These are phyloP conservation scores for Leucocoprinus birnbaumii DNA, from an alignment of 768 basidiomycete species.

Conservation along the genomic window DNA sequence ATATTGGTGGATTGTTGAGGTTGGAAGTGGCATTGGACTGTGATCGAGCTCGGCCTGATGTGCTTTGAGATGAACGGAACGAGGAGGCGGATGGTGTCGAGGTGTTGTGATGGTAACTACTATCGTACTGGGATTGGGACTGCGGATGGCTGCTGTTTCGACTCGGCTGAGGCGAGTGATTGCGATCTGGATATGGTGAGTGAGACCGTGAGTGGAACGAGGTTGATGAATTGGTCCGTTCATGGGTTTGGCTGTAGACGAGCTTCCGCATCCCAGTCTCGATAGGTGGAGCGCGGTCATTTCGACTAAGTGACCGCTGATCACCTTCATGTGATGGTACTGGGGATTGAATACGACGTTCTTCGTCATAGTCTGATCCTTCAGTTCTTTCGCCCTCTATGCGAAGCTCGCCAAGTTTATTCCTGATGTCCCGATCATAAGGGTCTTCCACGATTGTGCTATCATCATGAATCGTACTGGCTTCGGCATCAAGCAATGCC, in stretches of 20 bases:
- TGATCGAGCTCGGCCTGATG: constrained; percentile 53
- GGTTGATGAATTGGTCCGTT: constrained; percentile 46
- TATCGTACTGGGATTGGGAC: constrained; percentile 26
- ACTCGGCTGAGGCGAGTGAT: constrained; percentile 26
- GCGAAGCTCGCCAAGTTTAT: constrained; percentile 46
- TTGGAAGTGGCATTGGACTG: constrained; percentile 51
- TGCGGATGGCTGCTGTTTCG: constrained; percentile 23
- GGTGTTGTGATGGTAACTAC: constrained; percentile 23
- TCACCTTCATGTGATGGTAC: constrained; percentile 33
- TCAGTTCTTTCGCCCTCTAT: constrained; percentile 49
- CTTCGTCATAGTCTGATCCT: constrained; percentile 66
- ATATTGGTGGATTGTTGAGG: constrained; percentile 69
- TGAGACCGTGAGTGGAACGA: constrained; percentile 40
- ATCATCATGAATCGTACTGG: constrained; percentile 15
- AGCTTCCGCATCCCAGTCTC: constrained; percentile 39
- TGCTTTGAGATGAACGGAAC: constrained; percentile 49
- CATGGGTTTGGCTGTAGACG: constrained; percentile 44
- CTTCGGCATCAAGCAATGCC: constrained; percentile 39
- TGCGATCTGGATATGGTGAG: constrained; percentile 32
- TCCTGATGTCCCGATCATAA: constrained; percentile 35
- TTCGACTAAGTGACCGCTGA: constrained; percentile 36
- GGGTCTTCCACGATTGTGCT: constrained; percentile 26
- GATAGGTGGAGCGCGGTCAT: constrained; percentile 33
- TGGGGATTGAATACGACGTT: constrained; percentile 45
- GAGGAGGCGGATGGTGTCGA: constrained; percentile 47